Evolutionary conservation across 257 asterid species (phyloP).

Genomic region (Primulina eburnea): DNA sequence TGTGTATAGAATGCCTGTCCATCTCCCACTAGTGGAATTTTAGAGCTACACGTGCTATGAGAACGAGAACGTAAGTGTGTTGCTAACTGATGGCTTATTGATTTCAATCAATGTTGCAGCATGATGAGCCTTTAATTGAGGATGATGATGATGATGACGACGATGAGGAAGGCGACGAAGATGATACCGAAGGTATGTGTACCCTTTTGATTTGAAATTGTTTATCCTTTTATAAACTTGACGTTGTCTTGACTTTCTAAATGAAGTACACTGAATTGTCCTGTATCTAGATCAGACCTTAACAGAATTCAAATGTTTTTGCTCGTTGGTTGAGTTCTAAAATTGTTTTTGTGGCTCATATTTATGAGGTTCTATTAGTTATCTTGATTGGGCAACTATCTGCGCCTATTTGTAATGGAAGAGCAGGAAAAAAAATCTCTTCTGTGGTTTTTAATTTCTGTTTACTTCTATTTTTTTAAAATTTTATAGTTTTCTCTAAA

Average conservation of each 20-base stretch:
- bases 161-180: constrained; percentile 59
- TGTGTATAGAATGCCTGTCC: not conserved
- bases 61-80: not conserved
- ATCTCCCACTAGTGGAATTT: not conserved
- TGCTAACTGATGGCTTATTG: not conserved
- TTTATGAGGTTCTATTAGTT: not conserved
- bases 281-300: not conserved
- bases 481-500: too few relatives aligned
- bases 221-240: not conserved
- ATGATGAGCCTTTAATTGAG: constrained; percentile 55
- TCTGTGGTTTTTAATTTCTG: too few relatives aligned
- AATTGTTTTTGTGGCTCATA: not conserved
- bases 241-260: not conserved
- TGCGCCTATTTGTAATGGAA: too few relatives aligned
- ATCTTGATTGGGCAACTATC: not conserved
- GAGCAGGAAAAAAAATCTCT: too few relatives aligned
- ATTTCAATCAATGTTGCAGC: constrained; percentile 28
- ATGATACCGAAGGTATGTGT: constrained; percentile 51
- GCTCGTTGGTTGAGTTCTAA: not conserved
- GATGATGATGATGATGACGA: constrained; percentile 56
- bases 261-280: constrained; percentile 5
- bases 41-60: not conserved
- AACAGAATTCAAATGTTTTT: not conserved
- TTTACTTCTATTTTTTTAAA: too few relatives aligned
- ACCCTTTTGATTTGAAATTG: not conserved